Base-by-base conservation (phyloP, 371 early-diverging fungal species). In the Mortierella sp. region DNA sequence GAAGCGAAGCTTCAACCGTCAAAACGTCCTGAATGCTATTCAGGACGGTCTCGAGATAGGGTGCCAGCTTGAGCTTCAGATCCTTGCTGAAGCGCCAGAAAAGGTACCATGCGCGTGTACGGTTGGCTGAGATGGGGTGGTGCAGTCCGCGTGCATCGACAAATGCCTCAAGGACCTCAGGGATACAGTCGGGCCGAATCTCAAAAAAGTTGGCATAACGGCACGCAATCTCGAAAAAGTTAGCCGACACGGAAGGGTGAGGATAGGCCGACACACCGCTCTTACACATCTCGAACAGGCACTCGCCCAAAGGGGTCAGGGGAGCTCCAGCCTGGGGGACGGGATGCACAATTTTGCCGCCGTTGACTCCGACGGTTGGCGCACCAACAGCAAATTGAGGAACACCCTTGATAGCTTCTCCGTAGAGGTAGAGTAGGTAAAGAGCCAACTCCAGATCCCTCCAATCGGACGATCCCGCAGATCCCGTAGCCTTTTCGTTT, bases 91-190 rank as follows among this genome's bases (percentile, higher is more conserved):
- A 97, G 42, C 97, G 93, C 79, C 95, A 92, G 84, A 99, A 96
- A 54, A 98, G 90, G 84, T 99, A 98, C 95, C 96, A 97, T 45
- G 95, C 93, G 42, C 99, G 91, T 1, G 93, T 90, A 55, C 98
- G 94, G 70, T 97, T 94, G 21, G 93, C 90, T 52, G 88, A 88
- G 63, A 91, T 87, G 2, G 94, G 90, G 78, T 97, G 93, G 71
- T 96, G 97, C 42, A 98, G 87, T 42, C 98, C 99, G 19, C 94
- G 91, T 8, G 90, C 76, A 74, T 95, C 97, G 7, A 96, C 93
- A 90, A 97, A 97, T 0, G 96, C 91, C 48, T 92, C 92, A 72
- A 97, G 84, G 7, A 92, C 95, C 38, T 91, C 89, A 16, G 95
- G 95, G 28, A 97, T 90, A 75, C 90, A 92, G 31, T 95, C 93